Evolutionary conservation across 2,329 filamentous ascomycete species (phyloP), one percentile per base, ranked within the genome.

Genomic region (Thielaviopsis cerberus): DNA sequence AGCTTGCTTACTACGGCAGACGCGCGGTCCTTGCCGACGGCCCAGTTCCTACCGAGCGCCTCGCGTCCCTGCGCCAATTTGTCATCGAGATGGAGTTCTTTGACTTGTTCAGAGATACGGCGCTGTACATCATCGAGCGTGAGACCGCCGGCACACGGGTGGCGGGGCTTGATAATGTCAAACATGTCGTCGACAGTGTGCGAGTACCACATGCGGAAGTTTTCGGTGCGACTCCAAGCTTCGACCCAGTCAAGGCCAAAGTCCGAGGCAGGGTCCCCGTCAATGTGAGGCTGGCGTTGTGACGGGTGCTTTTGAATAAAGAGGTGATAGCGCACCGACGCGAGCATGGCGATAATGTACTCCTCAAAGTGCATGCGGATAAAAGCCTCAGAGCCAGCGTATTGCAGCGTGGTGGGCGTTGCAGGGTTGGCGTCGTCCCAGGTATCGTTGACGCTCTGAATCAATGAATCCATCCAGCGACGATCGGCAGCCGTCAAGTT

Each of bases 361-460:
- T 96, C 90, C 70, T 98, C 92, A 62, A 98, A 98, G 66, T 97
- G 91, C 48, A 96, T 80, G 27, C 92, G 82, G 64, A 98, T 98
- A 66, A 96, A 96, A 68, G 97, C 92, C 71, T 98, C 92, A 62
- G 89, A 96, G 27, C 92, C 92, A 41, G 88, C 83, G 66, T 96
- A 98, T 27, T 90, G 90, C 75, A 96, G 84, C 1, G 88, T 94
- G 66, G 89, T 96, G n/a, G 92, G 92, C 53, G 87, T 79, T 62
- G 82, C 81, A 0, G 92, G 92, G 66, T 97, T 91, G 4, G 82
- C 75, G 50, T 95, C 88, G 67, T 98, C 92, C 92, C 92, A 98
- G 0, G 92, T 96, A 63, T 97, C 89, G 65, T 92, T 87, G 23
- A 98, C 88, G 45, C 89, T 86, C 65, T 95, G 88, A 0, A 89